phyloP scores from a whole-genome alignment of 2,329 filamentous ascomycete species.

The Bipolaris bicolor region DNA sequence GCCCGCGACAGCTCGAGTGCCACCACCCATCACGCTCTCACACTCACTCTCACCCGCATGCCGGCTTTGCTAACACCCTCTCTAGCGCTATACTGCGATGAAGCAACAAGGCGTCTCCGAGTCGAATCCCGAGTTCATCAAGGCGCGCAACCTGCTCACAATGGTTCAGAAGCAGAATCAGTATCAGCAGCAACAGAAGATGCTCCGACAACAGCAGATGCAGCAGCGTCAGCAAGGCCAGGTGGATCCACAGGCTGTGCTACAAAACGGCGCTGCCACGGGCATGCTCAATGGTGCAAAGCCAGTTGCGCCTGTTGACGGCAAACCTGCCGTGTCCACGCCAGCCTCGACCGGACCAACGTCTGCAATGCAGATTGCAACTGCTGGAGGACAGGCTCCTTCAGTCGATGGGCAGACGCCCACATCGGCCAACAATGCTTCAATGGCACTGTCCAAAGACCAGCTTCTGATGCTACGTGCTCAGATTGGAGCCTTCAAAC shows the following conservation, averaged over 20 bases:
- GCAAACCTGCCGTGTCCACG: constrained; percentile 25
- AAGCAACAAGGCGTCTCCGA: constrained; percentile 81
- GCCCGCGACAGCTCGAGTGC: constrained; percentile 5
- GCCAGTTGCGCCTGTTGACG: constrained; percentile 32
- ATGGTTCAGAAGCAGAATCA: constrained; percentile 70
- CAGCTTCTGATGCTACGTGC: constrained; percentile 79
- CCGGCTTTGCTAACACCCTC: constrained; percentile 45
- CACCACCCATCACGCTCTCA: constrained; percentile 7
- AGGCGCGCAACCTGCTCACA: constrained; percentile 75
- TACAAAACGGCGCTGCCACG: constrained; percentile 57
- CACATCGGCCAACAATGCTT: constrained; percentile 35
- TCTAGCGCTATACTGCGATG: constrained; percentile 89
- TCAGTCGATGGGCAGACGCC: constrained; percentile 51
- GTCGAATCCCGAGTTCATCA: constrained; percentile 86
- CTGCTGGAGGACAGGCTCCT: constrained; percentile 33
- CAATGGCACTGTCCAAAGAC: constrained; percentile 58
- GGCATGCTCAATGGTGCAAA: constrained; percentile 57
- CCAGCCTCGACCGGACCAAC: constrained; percentile 33
- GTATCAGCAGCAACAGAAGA: constrained; percentile 52
- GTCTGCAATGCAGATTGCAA: constrained; percentile 31
- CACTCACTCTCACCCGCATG: not conserved
- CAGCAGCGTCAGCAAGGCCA: constrained; percentile 63
- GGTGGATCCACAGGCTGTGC: constrained; percentile 53
- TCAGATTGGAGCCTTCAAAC: constrained; percentile 91
- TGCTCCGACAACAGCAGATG: constrained; percentile 55